Conservation (phyloP, 139 green algal genomes). For the Gonium pectorale region DNA sequence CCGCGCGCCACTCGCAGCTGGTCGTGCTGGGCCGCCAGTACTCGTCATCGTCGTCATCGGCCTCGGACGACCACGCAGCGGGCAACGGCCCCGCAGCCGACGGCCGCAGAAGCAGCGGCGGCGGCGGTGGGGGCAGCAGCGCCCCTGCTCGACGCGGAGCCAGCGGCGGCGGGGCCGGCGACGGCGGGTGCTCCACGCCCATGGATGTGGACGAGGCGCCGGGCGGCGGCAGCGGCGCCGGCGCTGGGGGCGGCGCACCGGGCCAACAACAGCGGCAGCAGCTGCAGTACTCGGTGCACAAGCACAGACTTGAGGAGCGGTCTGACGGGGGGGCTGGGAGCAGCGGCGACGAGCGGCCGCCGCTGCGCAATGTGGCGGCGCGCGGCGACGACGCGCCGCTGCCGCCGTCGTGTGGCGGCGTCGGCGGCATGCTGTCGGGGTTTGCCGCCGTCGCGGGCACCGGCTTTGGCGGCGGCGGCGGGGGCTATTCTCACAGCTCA, state of each 20-base stretch:
- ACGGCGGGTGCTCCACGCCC: background rate
- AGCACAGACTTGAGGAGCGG: slow-evolving; percentile 23
- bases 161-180: background rate
- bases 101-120: background rate
- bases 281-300: slow-evolving; percentile 9
- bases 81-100: no score
- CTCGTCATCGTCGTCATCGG: slow-evolving; percentile 9
- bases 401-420: slow-evolving; percentile 1
- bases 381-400: slow-evolving; percentile 6
- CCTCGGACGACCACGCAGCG: background rate
- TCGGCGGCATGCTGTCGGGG: no score
- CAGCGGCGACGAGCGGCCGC: background rate
- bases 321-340: background rate
- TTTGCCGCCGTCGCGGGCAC: background rate
- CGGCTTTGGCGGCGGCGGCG: background rate
- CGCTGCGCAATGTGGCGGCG: slow-evolving; percentile 22
- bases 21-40: slow-evolving; percentile 27
- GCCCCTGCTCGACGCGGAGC: background rate
- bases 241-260: background rate
- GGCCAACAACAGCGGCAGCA: background rate
- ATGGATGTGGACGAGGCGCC: slow-evolving; percentile 4
- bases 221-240: background rate
- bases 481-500: no score
- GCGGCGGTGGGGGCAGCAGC: background rate
- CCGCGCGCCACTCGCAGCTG: slow-evolving; percentile 37